phyloP scores from a whole-genome alignment of 768 basidiomycete genomes.

The Mycena rebaudengoi region DNA sequence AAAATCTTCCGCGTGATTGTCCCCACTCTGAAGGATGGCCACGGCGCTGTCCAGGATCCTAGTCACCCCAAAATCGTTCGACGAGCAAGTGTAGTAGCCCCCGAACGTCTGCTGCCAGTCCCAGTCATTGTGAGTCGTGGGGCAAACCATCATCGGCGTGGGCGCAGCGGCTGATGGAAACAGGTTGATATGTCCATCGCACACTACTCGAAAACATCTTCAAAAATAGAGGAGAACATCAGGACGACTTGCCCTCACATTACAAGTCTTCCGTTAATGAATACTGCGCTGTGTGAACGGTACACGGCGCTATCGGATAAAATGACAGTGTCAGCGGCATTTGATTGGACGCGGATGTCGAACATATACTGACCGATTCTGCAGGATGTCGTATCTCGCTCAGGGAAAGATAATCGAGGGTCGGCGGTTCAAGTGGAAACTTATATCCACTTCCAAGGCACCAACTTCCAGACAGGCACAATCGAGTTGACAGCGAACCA shows the following conservation, averaged over 20 bases:
- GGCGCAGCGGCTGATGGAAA: background rate
- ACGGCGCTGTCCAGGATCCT: background rate
- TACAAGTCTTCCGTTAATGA: background rate
- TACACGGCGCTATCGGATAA: too few species aligned
- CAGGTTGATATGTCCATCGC: background rate
- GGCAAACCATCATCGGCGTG: slow-evolving; percentile 1
- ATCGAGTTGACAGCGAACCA: too few species aligned
- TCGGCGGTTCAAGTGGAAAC: too few species aligned
- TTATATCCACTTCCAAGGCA: too few species aligned
- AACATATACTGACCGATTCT: too few species aligned
- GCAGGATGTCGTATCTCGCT: too few species aligned
- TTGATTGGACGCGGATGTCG: too few species aligned
- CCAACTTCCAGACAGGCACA: too few species aligned
- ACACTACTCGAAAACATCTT: background rate
- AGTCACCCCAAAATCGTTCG: background rate
- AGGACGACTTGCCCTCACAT: background rate
- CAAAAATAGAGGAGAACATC: background rate
- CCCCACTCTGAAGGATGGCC: background rate
- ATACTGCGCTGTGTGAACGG: too few species aligned
- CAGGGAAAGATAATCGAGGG: too few species aligned
- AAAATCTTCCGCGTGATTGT: background rate
- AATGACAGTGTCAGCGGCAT: too few species aligned
- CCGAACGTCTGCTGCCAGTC: slow-evolving; percentile 5
- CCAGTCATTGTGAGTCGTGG: slow-evolving; percentile 2
- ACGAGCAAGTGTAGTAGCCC: background rate